These are phyloP conservation scores for Talaromyces sp. DNA, from an alignment of 2,329 filamentous ascomycete genomes.

Conservation along the genomic window DNA sequence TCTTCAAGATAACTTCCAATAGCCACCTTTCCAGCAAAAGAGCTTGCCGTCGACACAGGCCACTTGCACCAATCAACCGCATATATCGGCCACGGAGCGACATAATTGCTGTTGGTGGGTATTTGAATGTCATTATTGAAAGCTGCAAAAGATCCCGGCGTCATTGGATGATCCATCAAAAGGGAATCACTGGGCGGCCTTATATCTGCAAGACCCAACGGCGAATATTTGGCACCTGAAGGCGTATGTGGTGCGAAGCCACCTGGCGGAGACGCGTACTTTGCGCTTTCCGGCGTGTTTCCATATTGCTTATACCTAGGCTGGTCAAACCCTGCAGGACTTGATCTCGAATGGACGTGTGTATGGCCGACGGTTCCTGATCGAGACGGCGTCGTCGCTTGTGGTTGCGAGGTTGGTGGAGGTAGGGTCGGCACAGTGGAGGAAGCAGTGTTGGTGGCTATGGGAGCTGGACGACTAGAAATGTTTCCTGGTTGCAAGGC, in stretches of 20 bases:
- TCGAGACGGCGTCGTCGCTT: constrained; percentile 58
- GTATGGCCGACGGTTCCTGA: constrained; percentile 33
- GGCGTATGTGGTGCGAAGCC: constrained; percentile 54
- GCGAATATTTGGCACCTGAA: constrained; percentile 69
- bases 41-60: constrained; percentile 65
- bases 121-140: constrained; percentile 66
- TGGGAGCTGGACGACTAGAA: constrained; percentile 49
- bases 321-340: constrained; percentile 63
- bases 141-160: constrained; percentile 51
- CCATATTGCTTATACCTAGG: constrained; percentile 62
- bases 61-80: constrained; percentile 99
- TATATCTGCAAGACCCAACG: constrained; percentile 87
- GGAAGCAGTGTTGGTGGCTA: constrained; percentile 57
- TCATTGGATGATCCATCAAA: constrained; percentile 67
- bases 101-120: constrained; percentile 80
- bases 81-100: constrained; percentile 93
- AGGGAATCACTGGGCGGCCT: constrained; percentile 79
- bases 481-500: constrained; percentile 57
- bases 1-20: constrained; percentile 96
- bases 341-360: constrained; percentile 80
- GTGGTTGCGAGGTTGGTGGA: constrained; percentile 44
- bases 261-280: constrained; percentile 55
- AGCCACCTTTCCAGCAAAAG: constrained; percentile 83
- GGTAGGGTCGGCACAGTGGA: constrained; percentile 56
- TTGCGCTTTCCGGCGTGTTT: constrained; percentile 64